Evolutionary conservation across 805 yeast species (phyloP).

Genomic region (Barnettozyma pratensis): DNA sequence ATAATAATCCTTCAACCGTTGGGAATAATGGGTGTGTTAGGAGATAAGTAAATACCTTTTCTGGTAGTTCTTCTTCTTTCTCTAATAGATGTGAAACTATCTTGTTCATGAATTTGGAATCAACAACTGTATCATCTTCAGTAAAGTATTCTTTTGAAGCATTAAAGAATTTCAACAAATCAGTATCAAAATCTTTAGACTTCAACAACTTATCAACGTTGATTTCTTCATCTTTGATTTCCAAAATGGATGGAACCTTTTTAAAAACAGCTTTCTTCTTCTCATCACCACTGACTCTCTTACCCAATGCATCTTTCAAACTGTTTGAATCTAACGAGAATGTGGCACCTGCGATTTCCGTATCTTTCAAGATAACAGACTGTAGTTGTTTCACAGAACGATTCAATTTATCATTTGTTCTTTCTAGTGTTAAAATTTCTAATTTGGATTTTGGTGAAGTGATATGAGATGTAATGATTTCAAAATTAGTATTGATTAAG

Average conservation of each 20-base stretch:
- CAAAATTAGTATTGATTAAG: slow-evolving; percentile 32
- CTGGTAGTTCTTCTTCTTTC: slow-evolving; percentile 23
- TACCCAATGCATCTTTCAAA: slow-evolving; percentile 66
- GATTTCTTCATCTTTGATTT: slow-evolving; percentile 14
- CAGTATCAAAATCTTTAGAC: slow-evolving; percentile 26
- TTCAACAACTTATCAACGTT: slow-evolving; percentile 21
- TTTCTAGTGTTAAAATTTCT: slow-evolving; percentile 13
- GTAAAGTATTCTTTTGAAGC: slow-evolving; percentile 48
- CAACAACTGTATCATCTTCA: slow-evolving; percentile 63
- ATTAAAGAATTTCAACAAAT: slow-evolving; percentile 27
- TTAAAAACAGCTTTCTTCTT: slow-evolving; percentile 11
- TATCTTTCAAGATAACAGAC: slow-evolving; percentile 15
- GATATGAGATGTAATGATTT: slow-evolving; percentile 19
- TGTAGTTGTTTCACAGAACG: slow-evolving; percentile 13
- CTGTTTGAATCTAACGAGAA: slow-evolving; percentile 64
- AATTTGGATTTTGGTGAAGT: slow-evolving; percentile 14
- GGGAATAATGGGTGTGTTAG: slow-evolving; percentile 90
- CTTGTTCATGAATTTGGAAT: slow-evolving; percentile 45
- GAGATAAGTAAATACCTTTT: slow-evolving; percentile 60
- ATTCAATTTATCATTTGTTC: slow-evolving; percentile 4
- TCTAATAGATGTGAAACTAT: slow-evolving; percentile 40
- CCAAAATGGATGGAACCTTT: slow-evolving; percentile 25
- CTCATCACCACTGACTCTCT: slow-evolving; percentile 31
- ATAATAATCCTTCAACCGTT: slow-evolving; percentile 50
- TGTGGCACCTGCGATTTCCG: slow-evolving; percentile 26